Percentiles rank a stretch among this genome's conserved stretches.
These are phyloP conservation scores for Botryobasidium botryosum DNA, from an alignment of 768 basidiomycete species.

Conservation along the genomic window DNA sequence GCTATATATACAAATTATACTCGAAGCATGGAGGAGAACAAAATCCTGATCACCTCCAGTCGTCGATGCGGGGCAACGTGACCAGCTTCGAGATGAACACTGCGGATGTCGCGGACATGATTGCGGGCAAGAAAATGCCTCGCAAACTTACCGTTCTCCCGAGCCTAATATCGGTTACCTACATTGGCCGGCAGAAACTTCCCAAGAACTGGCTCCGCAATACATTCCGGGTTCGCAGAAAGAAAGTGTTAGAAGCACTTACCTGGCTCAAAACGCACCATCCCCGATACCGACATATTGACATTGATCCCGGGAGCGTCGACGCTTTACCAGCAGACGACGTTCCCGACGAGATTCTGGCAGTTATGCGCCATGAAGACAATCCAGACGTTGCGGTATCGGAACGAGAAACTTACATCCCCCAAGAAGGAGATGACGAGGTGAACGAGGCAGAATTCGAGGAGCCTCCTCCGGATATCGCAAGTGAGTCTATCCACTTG, in stretches of 20 bases:
- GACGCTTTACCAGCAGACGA: conserved; percentile 19
- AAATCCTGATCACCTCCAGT: conserved; percentile 11
- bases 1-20: conserved; percentile 1
- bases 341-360: conserved; percentile 20
- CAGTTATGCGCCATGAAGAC: conserved; percentile 11
- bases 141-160: conserved; percentile 17
- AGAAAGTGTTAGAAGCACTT: conserved; percentile 19
- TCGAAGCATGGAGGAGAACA: conserved; percentile 12
- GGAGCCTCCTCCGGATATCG: no score
- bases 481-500: no score
- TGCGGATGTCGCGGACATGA: conserved; percentile 19
- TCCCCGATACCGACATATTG: conserved; percentile 19
- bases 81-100: conserved; percentile 19
- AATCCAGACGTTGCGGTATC: conserved; percentile 11
- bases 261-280: conserved; percentile 25
- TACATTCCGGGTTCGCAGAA: conserved; percentile 22
- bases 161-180: conserved; percentile 22
- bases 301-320: conserved; percentile 15
- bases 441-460: no score
- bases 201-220: conserved; percentile 17
- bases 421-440: no score
- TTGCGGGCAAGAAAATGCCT: conserved; percentile 24
- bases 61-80: conserved; percentile 24
- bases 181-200: conserved; percentile 19
- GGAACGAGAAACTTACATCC: neutral